Evolutionary conservation across 768 basidiomycete species (phyloP).

Genomic region (Mycena amicta): DNA sequence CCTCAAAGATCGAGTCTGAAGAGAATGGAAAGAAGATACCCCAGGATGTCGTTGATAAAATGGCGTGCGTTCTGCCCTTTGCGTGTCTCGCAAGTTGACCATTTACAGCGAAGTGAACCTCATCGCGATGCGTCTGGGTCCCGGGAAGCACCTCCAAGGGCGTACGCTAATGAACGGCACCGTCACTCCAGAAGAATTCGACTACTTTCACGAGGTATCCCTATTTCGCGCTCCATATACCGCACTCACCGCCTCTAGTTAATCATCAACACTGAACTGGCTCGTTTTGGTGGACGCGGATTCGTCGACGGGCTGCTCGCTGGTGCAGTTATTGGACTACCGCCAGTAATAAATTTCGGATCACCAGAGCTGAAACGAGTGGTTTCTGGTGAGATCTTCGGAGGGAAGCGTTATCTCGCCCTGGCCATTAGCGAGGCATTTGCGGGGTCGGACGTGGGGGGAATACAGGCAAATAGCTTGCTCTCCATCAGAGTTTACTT

Average conservation of each 20-base stretch:
- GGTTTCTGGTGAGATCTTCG: constrained; percentile 73
- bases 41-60: constrained; percentile 81
- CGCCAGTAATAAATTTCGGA: constrained; percentile 88
- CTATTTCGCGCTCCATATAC: not conserved
- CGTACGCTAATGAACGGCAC: constrained; percentile 74
- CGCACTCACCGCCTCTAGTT: constrained; percentile 41
- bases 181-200: constrained; percentile 81
- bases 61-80: constrained; percentile 40
- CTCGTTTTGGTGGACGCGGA: constrained; percentile 81
- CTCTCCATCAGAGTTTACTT: not conserved
- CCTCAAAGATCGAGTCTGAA: constrained; percentile 53
- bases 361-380: constrained; percentile 69
- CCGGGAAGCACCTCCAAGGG: constrained; percentile 85
- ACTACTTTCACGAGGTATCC: constrained; percentile 89
- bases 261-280: constrained; percentile 81
- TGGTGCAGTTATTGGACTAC: constrained; percentile 84
- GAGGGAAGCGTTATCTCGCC: constrained; percentile 83
- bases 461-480: constrained; percentile 49
- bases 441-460: constrained; percentile 84
- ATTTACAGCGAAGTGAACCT: constrained; percentile 66
- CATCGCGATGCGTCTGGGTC: constrained; percentile 89
- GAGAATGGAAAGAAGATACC: constrained; percentile 86
- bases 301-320: constrained; percentile 87
- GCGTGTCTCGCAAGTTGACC: not conserved
- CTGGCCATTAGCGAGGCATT: constrained; percentile 95